phyloP scores from a whole-genome alignment of 306 rosid species.

The Cicer bijugum region DNA sequence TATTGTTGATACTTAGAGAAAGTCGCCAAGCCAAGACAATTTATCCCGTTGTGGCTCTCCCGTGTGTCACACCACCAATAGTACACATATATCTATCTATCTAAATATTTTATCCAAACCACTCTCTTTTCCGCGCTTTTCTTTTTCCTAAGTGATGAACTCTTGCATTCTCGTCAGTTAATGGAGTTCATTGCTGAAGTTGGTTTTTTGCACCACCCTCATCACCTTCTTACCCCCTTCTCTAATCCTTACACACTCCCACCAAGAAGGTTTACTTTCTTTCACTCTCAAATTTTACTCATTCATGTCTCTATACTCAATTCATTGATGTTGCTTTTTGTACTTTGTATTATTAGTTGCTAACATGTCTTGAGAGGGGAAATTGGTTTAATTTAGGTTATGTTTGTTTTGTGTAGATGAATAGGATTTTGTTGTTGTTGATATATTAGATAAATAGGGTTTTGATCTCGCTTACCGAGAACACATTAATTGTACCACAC shows the following conservation, averaged over 20 bases:
- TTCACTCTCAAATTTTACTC: conserved; percentile 47
- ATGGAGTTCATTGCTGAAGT: conserved; percentile 62
- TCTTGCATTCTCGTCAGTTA: conserved; percentile 34
- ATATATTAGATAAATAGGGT: background rate
- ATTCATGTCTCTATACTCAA: conserved; percentile 19
- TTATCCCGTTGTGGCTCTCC: no score
- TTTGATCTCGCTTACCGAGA: conserved; percentile 9
- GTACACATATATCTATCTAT: no score
- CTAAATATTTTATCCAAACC: no score
- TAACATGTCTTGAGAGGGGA: background rate
- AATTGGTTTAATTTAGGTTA: conserved; percentile 16
- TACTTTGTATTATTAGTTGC: background rate
- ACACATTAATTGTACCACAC: background rate
- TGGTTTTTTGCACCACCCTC: conserved; percentile 50
- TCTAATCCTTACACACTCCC: conserved; percentile 47
- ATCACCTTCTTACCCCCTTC: conserved; percentile 42
- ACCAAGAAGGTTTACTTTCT: conserved; percentile 49
- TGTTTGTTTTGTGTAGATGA: conserved; percentile 20
- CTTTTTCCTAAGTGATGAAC: conserved; percentile 40
- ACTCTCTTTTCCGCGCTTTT: no score
- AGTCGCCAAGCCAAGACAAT: no score
- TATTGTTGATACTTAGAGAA: no score
- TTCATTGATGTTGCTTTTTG: conserved; percentile 26
- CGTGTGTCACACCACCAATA: no score
- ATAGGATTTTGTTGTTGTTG: background rate